Base-by-base conservation (phyloP, 257 asterid genomes). In the Asclepias syriaca region DNA sequence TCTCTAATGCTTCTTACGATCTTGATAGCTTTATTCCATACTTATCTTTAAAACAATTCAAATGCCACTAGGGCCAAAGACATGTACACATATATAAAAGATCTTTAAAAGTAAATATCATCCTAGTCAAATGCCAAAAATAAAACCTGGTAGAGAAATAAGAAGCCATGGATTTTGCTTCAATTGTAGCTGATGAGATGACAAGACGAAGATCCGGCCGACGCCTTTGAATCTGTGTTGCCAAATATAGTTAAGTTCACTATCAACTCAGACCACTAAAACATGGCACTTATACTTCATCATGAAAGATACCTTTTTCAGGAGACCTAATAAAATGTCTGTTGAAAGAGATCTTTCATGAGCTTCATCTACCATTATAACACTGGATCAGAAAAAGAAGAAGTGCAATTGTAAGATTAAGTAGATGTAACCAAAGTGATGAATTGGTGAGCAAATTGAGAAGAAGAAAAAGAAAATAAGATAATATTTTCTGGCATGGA, bases 281-380 rank as follows among this genome's bases (percentile, higher is more conserved):
- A 15, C 37, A 40, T 61, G 27, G 34, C 60, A 24, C 55, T 71
- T 24, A 59, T 34, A 34, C 39, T 57, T 45, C 21, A 51, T 14
- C 63, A 68, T 68, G 57, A 65, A 55, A 19, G 2, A 56, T 76
- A 95, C 98, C 98, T 95, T 95, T 86, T 95, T 95, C 81, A 95
- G 84, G 78, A 95, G 96, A 72, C 96, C 98, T 79, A 91, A 76
- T 86, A 94, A 90, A 75, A 94, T 90, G 77, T 94, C 99, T 0
- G 98, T 95, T 11, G 98, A 85, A 80, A 95, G 89, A 53, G 99
- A 95, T 74, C 97, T 88, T 77, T 95, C 99, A 70, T 90, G 99
- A 79, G 98, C 99, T 86, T 95, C 99, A 85, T 95, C 99, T 75
- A 95, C 89, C 97, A 92, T 92, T 78, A 94, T 90, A 61, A 95